Percentiles rank a stretch among this genome's conserved stretches.
These are phyloP conservation scores for Rhizoclosmatium globosum DNA, from an alignment of 192 early-diverging fungal genomes.

Conservation along the genomic window DNA sequence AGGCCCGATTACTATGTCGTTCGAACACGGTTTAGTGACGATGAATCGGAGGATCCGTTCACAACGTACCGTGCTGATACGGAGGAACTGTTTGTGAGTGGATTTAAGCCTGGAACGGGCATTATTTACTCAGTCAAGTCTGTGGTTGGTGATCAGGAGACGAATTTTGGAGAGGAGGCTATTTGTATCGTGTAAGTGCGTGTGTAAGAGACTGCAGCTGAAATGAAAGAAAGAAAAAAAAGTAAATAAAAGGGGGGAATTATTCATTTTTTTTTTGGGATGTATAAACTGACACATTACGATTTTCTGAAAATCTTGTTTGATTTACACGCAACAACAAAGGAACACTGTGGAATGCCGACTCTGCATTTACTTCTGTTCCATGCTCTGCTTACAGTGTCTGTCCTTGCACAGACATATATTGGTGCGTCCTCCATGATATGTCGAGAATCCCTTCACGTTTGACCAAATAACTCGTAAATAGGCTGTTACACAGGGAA, in stretches of 20 bases:
- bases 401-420: too few species aligned
- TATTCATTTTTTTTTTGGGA: background rate
- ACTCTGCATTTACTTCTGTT: too few species aligned
- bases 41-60: slow-evolving; percentile 31
- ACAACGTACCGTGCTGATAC: background rate
- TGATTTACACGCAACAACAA: too few species aligned
- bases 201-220: background rate
- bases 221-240: background rate
- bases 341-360: too few species aligned
- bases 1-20: slow-evolving; percentile 51
- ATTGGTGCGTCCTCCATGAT: too few species aligned
- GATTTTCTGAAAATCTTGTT: too few species aligned
- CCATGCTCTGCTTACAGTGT: too few species aligned
- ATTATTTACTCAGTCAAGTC: slow-evolving; percentile 42
- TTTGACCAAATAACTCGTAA: too few species aligned
- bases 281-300: background rate
- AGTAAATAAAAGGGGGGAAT: background rate
- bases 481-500: too few species aligned
- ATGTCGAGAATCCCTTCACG: too few species aligned
- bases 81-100: slow-evolving; percentile 37
- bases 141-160: slow-evolving; percentile 38
- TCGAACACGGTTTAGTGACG: slow-evolving; percentile 26
- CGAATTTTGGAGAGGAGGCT: slow-evolving; percentile 42
- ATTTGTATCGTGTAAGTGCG: slow-evolving; percentile 31
- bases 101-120: slow-evolving; percentile 38